Evolutionary conservation across 1,284 basidiomycete species (phyloP).

Genomic region (Phaffia rhodozyma): DNA sequence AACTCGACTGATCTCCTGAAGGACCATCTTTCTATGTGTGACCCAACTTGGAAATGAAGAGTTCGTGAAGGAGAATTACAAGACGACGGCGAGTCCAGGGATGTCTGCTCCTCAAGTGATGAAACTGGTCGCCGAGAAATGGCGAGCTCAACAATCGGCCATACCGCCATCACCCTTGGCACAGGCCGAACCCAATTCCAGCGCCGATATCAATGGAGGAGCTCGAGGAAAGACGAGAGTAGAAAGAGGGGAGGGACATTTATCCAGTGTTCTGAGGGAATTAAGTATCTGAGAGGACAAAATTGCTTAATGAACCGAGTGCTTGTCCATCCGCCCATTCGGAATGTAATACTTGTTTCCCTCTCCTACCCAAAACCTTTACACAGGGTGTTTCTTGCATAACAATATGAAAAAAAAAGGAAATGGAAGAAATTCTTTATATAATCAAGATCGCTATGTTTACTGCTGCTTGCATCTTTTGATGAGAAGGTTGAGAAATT

Average conservation of each 20-base stretch:
- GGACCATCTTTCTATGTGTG: neutral
- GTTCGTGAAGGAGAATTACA: constrained; percentile 7
- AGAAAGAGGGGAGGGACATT: neutral
- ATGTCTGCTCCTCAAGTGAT: constrained; percentile 3
- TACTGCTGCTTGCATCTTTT: constrained; percentile 13
- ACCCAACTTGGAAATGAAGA: neutral
- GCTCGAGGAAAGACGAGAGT: too few species aligned
- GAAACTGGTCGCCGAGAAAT: neutral
- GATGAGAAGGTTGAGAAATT: neutral
- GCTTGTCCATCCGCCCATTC: too few species aligned
- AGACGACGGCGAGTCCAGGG: neutral
- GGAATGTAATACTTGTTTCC: too few species aligned
- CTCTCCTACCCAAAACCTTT: too few species aligned
- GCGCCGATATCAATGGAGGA: too few species aligned
- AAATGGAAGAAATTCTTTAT: neutral
- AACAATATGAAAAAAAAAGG: neutral
- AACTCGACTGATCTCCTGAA: too few species aligned
- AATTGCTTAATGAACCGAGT: too few species aligned
- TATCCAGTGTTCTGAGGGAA: neutral
- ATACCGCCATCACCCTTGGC: too few species aligned
- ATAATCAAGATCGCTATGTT: neutral
- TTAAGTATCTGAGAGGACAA: neutral
- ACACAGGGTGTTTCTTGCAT: too few species aligned
- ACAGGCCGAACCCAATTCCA: too few species aligned
- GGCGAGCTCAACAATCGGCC: neutral